phyloP scores from a whole-genome alignment of 768 basidiomycete species.

The Pleurotus salmoneostramineus region DNA sequence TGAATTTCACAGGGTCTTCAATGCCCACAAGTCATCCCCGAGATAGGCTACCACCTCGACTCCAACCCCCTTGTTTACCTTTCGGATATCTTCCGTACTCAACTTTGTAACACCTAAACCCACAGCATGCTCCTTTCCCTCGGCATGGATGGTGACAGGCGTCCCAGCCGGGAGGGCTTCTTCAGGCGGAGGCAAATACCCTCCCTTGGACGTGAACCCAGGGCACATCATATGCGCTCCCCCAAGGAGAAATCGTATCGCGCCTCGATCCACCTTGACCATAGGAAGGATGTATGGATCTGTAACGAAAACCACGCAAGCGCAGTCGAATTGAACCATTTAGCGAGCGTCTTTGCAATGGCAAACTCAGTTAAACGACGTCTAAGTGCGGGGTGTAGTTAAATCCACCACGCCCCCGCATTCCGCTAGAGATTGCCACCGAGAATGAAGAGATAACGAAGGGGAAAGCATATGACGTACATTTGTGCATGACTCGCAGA shows the following conservation, averaged over 20 bases:
- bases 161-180: constrained; percentile 63
- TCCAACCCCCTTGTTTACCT: constrained; percentile 84
- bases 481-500: constrained; percentile 86
- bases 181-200: constrained; percentile 75
- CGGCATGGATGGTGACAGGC: constrained; percentile 90
- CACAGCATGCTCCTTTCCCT: constrained; percentile 91
- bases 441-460: background rate
- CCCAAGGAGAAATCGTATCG: constrained; percentile 93
- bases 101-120: constrained; percentile 83
- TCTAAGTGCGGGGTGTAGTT: background rate
- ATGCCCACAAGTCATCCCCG: constrained; percentile 84
- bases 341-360: background rate
- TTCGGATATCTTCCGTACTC: constrained; percentile 84
- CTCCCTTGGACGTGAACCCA: constrained; percentile 90
- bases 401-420: background rate
- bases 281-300: constrained; percentile 89
- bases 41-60: constrained; percentile 86
- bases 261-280: constrained; percentile 92
- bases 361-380: background rate
- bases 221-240: constrained; percentile 98
- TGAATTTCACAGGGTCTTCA: constrained; percentile 52
- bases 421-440: background rate
- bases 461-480: constrained; percentile 38
- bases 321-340: constrained; percentile 2
- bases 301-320: constrained; percentile 25